A percentile compares a stretch with the other conserved stretches of the same genome.
phyloP scores from a whole-genome alignment of 2,329 filamentous ascomycete genomes.

The Tolypocladium cylindrosporum region DNA sequence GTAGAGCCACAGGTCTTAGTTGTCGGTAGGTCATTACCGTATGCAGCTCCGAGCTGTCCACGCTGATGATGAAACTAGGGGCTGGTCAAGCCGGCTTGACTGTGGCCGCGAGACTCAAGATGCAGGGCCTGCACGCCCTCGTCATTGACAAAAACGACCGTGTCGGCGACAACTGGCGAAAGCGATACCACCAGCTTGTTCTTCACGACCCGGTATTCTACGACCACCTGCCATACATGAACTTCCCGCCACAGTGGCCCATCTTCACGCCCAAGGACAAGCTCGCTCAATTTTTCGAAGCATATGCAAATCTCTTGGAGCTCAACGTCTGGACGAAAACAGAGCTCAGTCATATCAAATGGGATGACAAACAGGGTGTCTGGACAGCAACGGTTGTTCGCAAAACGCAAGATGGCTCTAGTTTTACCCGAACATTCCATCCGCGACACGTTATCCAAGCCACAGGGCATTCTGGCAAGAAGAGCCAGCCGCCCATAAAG shows the following conservation, averaged over 20 bases:
- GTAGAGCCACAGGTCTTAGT: slow-evolving; percentile 49
- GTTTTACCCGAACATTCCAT: slow-evolving; percentile 42
- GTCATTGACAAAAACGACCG: slow-evolving; percentile 48
- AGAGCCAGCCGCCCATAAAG: slow-evolving; percentile 46
- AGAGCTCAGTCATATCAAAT: slow-evolving; percentile 34
- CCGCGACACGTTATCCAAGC: slow-evolving; percentile 57
- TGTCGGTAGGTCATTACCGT: slow-evolving; percentile 32
- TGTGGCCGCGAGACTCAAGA: slow-evolving; percentile 47
- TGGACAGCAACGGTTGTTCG: slow-evolving; percentile 50
- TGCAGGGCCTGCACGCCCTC: slow-evolving; percentile 43
- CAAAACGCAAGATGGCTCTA: slow-evolving; percentile 34
- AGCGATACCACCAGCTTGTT: slow-evolving; percentile 53
- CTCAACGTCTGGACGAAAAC: slow-evolving; percentile 57
- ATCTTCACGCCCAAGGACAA: slow-evolving; percentile 66
- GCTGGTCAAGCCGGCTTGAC: slow-evolving; percentile 52
- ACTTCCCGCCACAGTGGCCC: slow-evolving; percentile 56
- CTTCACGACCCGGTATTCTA: slow-evolving; percentile 58
- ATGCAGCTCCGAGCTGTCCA: background rate
- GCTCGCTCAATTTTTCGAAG: slow-evolving; percentile 57
- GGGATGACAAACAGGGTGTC: slow-evolving; percentile 33
- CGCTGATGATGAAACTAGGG: slow-evolving; percentile 22
- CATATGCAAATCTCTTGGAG: slow-evolving; percentile 55
- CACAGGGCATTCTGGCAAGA: slow-evolving; percentile 60
- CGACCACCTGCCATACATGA: slow-evolving; percentile 52
- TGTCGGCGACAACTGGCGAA: slow-evolving; percentile 56